Conservation (phyloP, 257 asterid species). For the Linaria vulgaris region DNA sequence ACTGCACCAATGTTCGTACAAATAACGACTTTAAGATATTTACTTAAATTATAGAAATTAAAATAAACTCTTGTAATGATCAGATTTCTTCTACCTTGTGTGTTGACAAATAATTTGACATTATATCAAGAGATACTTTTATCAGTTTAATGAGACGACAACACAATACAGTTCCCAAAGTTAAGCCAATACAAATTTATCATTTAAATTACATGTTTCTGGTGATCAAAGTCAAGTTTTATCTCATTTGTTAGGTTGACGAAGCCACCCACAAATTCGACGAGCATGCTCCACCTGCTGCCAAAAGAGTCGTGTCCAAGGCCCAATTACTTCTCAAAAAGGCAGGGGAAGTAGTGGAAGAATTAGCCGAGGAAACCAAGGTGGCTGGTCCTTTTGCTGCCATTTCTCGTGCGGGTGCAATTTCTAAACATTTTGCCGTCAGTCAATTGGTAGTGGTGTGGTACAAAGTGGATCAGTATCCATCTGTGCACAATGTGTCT, state of each 20-base stretch:
- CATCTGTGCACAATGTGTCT: slow-evolving; percentile 46
- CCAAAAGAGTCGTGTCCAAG: slow-evolving; percentile 37
- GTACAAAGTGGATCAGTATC: slow-evolving; percentile 43
- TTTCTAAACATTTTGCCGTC: slow-evolving; percentile 44
- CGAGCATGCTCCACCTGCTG: slow-evolving; percentile 59
- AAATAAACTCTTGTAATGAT: too few species aligned
- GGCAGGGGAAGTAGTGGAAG: slow-evolving; percentile 35
- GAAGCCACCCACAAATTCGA: slow-evolving; percentile 41
- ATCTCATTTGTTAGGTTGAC: slow-evolving; percentile 35
- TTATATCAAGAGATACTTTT: too few species aligned
- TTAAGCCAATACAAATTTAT: too few species aligned
- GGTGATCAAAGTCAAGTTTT: neutral
- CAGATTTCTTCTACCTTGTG: too few species aligned
- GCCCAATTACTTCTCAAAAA: slow-evolving; percentile 33
- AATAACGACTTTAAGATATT: too few species aligned
- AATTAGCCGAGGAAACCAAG: slow-evolving; percentile 50
- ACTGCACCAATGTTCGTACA: too few species aligned
- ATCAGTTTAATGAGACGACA: too few species aligned
- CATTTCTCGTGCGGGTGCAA: slow-evolving; percentile 39
- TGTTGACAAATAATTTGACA: too few species aligned
- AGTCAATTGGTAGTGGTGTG: slow-evolving; percentile 40
- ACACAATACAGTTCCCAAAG: too few species aligned
- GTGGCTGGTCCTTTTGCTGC: slow-evolving; percentile 64
- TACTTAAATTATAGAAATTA: too few species aligned
- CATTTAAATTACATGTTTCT: too few species aligned